Conservation (phyloP, 345 rosid genomes). For the Carallia brachiata region DNA sequence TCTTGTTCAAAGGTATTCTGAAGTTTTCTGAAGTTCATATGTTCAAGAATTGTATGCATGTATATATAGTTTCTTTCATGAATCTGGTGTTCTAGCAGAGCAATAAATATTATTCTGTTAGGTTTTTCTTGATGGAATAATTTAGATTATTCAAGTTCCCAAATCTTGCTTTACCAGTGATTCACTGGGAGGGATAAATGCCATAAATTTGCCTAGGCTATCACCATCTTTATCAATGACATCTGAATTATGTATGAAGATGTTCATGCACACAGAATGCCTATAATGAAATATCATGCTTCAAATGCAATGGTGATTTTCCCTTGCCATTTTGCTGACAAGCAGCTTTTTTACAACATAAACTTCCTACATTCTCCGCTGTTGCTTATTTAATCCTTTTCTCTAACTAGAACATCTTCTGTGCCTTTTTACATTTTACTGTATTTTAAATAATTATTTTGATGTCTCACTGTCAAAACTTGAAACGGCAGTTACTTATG, state of each 20-base stretch:
- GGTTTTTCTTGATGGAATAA: too few relatives aligned
- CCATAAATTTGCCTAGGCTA: too few relatives aligned
- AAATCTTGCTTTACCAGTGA: too few relatives aligned
- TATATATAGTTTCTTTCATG: too few relatives aligned
- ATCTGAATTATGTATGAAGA: too few relatives aligned
- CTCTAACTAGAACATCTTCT: background rate
- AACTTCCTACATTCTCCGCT: background rate
- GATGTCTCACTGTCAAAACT: slow-evolving; percentile 8
- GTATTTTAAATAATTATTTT: slow-evolving; percentile 2
- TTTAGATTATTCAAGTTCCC: too few relatives aligned
- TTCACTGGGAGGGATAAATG: too few relatives aligned
- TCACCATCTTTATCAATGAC: too few relatives aligned
- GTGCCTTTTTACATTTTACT: background rate
- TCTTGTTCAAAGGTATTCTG: slow-evolving; percentile 80
- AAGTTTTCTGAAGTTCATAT: background rate
- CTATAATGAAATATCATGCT: too few relatives aligned
- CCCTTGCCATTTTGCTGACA: background rate
- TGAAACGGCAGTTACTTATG: slow-evolving; percentile 66
- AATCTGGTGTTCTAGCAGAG: too few relatives aligned
- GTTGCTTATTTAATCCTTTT: background rate
- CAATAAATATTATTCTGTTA: too few relatives aligned
- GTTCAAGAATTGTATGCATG: background rate
- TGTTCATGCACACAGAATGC: too few relatives aligned
- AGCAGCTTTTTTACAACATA: background rate
- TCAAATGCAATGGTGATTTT: background rate